phyloP scores from a whole-genome alignment of 2,329 filamentous ascomycete species.

The Didymella sp. region DNA sequence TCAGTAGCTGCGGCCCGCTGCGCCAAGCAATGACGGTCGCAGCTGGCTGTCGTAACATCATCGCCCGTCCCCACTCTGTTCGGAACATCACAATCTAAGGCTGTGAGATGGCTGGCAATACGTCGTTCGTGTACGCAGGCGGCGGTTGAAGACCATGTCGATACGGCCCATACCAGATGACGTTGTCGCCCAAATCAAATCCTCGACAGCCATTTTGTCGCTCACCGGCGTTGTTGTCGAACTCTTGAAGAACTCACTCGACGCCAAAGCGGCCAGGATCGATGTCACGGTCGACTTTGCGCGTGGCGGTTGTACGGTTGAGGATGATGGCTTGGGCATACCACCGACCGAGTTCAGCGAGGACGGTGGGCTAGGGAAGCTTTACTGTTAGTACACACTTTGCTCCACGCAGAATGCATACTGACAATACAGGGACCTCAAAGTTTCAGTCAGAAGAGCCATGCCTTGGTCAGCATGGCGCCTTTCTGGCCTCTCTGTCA shows the following conservation, averaged over 20 bases:
- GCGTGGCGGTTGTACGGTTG: constrained; percentile 77
- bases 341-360: constrained; percentile 72
- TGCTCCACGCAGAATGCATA: constrained; percentile 6
- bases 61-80: constrained; percentile 10
- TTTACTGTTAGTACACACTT: constrained; percentile 65
- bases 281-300: constrained; percentile 75
- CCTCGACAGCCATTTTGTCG: constrained; percentile 78
- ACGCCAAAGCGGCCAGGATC: constrained; percentile 75
- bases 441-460: constrained; percentile 60
- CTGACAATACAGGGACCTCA: constrained; percentile 71
- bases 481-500: constrained; percentile 78
- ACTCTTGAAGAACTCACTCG: constrained; percentile 82
- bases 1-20: constrained; percentile 15
- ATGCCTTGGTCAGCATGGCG: constrained; percentile 72
- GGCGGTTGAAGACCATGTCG: constrained; percentile 22
- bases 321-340: constrained; percentile 87
- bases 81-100: constrained; percentile 4
- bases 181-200: constrained; percentile 80
- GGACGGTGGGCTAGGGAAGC: constrained; percentile 73
- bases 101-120: constrained; percentile 8
- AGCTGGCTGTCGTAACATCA: constrained; percentile 4
- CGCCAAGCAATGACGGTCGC: constrained; percentile 19
- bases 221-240: constrained; percentile 74
- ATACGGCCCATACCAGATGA: constrained; percentile 74
- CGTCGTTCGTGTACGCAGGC: constrained; percentile 6